Conservation (phyloP, 2,329 filamentous ascomycete species). For the Exophiala spinifera region DNA sequence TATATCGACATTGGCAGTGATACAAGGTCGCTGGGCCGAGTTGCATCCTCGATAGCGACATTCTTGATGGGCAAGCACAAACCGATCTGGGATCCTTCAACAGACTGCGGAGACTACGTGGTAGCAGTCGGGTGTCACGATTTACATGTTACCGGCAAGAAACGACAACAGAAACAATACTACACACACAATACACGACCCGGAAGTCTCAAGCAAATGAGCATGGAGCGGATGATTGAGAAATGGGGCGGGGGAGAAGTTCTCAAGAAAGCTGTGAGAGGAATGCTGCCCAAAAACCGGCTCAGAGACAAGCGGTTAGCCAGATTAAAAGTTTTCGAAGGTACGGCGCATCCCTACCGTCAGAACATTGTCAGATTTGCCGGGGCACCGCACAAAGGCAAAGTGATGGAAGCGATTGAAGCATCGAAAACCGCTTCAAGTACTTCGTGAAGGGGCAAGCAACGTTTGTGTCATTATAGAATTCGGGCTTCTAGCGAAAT, state of each 20-base stretch:
- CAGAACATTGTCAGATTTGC: slow-evolving; percentile 75
- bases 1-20: slow-evolving; percentile 70
- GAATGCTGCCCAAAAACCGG: slow-evolving; percentile 97
- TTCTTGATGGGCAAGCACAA: slow-evolving; percentile 91
- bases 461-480: slow-evolving; percentile 8
- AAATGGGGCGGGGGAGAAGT: slow-evolving; percentile 94
- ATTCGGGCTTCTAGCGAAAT: background rate
- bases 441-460: slow-evolving; percentile 2
- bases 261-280: slow-evolving; percentile 83
- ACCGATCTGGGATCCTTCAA: slow-evolving; percentile 93
- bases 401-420: slow-evolving; percentile 23
- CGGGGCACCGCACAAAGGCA: slow-evolving; percentile 43
- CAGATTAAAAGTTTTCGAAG: slow-evolving; percentile 92
- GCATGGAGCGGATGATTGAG: slow-evolving; percentile 90
- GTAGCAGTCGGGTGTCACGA: slow-evolving; percentile 87
- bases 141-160: slow-evolving; percentile 84
- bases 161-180: slow-evolving; percentile 91
- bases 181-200: slow-evolving; percentile 91
- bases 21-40: slow-evolving; percentile 38
- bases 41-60: slow-evolving; percentile 47
- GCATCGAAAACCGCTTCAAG: slow-evolving; percentile 12
- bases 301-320: slow-evolving; percentile 82
- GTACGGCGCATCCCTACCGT: slow-evolving; percentile 86
- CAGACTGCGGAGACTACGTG: slow-evolving; percentile 98
- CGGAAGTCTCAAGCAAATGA: slow-evolving; percentile 80